Evolutionary conservation across 2,329 filamentous ascomycete genomes (phyloP), one percentile per base, ranked within the genome.

Genomic region (Madurella mycetomatis): DNA sequence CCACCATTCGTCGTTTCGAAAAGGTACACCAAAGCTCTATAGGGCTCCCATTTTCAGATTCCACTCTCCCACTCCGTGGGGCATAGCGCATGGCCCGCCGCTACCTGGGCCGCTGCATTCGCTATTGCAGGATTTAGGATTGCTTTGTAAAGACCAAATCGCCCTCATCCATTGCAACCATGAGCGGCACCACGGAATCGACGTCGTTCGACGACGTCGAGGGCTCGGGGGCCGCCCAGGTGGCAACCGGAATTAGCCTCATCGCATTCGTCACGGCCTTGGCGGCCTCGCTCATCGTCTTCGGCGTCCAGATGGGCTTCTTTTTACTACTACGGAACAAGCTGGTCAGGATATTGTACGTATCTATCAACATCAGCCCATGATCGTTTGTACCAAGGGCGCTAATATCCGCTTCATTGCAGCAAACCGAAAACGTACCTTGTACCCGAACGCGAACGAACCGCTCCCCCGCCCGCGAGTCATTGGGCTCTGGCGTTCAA

Each of bases 381-480:
- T 17, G 30, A 12, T 34, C 31, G 39, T 7, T 25, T 34, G 13
- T 3, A 5, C 18, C 16, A 4, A 25, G 12, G 5, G 50, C 42
- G 15, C 56, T 58, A 30, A 59, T 37, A 37, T 46, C 17, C 17
- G n/a, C 39, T 47, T 37, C 48, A 17, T 56, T 31, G 56, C 60
- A 90, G 86, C 66, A 89, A 90, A 74, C 87, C 90, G 1, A 85
- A 90, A 69, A 92, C 90, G 4, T 95, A 90, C 62, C 81, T 95
- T 1, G 91, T 95, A 0, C 88, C 90, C 7, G 87, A 94, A 71
- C 83, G 87, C 66, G 88, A 95, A 73, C 84, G 90, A 62, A 91
- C 89, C 9, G 80, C 86, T n/a, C 76, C 87, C 1, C 88, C 90
- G 1, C 87, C 88, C 0, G 72, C 69, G 49, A 79, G 70, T 45